These are phyloP conservation scores for Stephania yunnanensis DNA, from an alignment of 164 flowering plant genomes.

Conservation along the genomic window DNA sequence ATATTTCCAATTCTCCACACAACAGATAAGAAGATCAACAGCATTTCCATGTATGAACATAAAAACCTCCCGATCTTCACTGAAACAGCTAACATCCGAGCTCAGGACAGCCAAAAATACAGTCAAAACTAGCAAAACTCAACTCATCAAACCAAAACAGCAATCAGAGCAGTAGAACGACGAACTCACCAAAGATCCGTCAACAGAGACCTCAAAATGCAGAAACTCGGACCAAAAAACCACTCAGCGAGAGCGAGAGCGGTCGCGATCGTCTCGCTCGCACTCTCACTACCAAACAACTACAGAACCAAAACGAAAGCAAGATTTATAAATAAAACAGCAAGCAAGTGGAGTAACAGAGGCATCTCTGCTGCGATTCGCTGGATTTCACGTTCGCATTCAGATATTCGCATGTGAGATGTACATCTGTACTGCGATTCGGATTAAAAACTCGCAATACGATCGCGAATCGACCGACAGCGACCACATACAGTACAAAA, in stretches of 20 bases:
- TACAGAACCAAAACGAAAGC: background rate
- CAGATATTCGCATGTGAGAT: background rate
- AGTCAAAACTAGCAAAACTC: background rate
- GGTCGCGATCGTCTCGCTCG: background rate
- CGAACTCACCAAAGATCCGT: background rate
- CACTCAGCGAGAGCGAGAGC: background rate
- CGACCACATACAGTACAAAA: background rate
- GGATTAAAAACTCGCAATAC: background rate
- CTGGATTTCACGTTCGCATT: slow-evolving; percentile 2
- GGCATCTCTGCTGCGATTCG: background rate
- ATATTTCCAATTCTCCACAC: background rate
- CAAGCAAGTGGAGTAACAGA: background rate
- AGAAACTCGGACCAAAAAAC: background rate
- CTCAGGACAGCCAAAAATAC: background rate
- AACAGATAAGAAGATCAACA: background rate
- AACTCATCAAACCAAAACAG: background rate
- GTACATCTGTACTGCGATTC: background rate
- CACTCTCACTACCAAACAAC: background rate
- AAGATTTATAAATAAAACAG: background rate
- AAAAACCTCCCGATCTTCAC: background rate
- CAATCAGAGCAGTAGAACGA: background rate
- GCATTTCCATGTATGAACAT: background rate
- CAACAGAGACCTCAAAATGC: background rate
- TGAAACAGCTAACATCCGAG: background rate
- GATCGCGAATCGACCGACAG: too few species aligned